phyloP scores from a whole-genome alignment of 441 rosid genomes.

The Viola pubescens region DNA sequence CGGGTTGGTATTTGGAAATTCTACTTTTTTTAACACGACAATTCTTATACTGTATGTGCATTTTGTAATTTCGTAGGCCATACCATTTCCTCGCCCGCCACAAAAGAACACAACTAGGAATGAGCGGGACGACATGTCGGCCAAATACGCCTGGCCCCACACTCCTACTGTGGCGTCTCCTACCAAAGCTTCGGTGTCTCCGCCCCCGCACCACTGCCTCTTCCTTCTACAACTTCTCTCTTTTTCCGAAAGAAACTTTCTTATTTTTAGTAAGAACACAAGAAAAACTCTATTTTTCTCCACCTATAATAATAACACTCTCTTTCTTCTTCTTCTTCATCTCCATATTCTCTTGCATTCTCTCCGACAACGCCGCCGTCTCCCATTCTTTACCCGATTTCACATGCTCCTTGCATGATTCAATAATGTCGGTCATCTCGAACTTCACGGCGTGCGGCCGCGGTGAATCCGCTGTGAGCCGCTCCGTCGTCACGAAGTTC shows the following conservation, averaged over 20 bases:
- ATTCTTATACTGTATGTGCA: too few relatives aligned
- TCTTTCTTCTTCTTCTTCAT: not conserved
- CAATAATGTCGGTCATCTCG: slow-evolving; percentile 39
- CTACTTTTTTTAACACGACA: too few relatives aligned
- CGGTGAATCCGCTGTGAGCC: slow-evolving; percentile 12
- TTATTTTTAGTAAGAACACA: too few relatives aligned
- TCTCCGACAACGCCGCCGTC: not conserved
- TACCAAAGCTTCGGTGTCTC: slow-evolving; percentile 30
- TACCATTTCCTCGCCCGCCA: too few relatives aligned
- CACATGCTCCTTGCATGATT: not conserved
- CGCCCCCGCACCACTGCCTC: slow-evolving; percentile 22
- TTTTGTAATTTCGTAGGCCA: too few relatives aligned
- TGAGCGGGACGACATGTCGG: too few relatives aligned
- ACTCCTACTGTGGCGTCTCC: not conserved
- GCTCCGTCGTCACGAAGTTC: slow-evolving; percentile 11
- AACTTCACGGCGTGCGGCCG: slow-evolving; percentile 22
- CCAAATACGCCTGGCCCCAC: too few relatives aligned
- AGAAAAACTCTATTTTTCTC: not conserved
- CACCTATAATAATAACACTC: not conserved
- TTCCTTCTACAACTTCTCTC: not conserved
- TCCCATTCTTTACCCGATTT: not conserved
- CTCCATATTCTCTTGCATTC: not conserved
- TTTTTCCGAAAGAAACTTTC: not conserved
- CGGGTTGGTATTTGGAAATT: too few relatives aligned
- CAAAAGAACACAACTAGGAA: too few relatives aligned